Conservation (phyloP, 2,329 filamentous ascomycete species). For the Gnomoniopsis sp. region DNA sequence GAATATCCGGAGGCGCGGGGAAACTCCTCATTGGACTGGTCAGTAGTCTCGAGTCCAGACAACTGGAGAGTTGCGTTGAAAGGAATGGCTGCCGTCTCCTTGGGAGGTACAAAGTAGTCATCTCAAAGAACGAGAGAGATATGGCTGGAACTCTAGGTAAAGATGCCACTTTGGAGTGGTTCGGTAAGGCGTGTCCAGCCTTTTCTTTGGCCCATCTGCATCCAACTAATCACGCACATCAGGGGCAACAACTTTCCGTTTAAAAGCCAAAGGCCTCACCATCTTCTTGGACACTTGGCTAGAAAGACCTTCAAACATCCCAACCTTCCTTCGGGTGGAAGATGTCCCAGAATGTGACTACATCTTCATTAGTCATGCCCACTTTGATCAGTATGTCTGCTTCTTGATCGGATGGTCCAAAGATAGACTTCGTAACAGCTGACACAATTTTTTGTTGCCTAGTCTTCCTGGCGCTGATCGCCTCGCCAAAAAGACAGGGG, state of each 20-base stretch:
- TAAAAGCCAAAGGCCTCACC: slow-evolving; percentile 6
- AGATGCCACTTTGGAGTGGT: slow-evolving; percentile 9
- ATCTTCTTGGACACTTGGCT: slow-evolving; percentile 9
- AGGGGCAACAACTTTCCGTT: slow-evolving; percentile 9
- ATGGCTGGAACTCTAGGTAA: background rate
- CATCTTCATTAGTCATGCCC: slow-evolving; percentile 25
- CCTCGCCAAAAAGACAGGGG: slow-evolving; percentile 24
- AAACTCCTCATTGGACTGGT: too few species aligned
- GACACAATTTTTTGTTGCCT: background rate
- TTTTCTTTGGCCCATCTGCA: background rate
- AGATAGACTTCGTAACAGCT: too few species aligned
- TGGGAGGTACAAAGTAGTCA: background rate
- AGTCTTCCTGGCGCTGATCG: slow-evolving; percentile 25
- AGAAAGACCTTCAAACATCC: background rate
- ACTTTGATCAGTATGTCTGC: slow-evolving; percentile 23
- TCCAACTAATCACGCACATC: background rate
- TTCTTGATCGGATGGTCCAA: background rate
- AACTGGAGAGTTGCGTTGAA: too few species aligned
- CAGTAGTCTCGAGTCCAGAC: too few species aligned
- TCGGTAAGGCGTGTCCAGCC: background rate
- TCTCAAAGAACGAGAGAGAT: background rate
- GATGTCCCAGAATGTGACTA: slow-evolving; percentile 24
- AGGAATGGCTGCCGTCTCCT: background rate
- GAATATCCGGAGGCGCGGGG: too few species aligned
- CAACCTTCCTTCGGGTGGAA: slow-evolving; percentile 16